These are phyloP conservation scores for Zostera marina DNA, from an alignment of 116 monocot genomes.

Conservation along the genomic window DNA sequence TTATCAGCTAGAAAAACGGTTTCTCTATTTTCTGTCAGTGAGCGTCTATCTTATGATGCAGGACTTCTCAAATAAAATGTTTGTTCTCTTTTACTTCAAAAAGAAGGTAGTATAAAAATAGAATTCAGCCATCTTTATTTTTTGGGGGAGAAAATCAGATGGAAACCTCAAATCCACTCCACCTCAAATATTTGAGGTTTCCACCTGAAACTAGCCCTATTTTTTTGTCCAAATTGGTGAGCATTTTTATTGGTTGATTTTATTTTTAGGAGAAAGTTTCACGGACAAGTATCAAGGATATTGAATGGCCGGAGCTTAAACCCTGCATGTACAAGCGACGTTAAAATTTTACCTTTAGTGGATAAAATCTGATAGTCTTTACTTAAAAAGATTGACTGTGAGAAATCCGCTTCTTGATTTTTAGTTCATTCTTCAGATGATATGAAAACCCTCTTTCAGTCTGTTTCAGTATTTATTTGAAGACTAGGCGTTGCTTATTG, in stretches of 20 bases:
- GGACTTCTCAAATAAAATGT: slow-evolving; percentile 93
- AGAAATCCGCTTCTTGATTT: not conserved
- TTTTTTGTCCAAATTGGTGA: not conserved
- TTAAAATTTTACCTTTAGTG: slow-evolving; percentile 3
- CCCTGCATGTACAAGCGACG: slow-evolving; percentile 92
- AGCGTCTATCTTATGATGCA: slow-evolving; percentile 14
- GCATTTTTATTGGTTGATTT: not conserved
- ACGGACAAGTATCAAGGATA: slow-evolving; percentile 12
- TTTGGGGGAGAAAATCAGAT: too few relatives aligned
- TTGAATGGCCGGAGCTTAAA: slow-evolving; percentile 85
- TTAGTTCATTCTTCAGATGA: not conserved
- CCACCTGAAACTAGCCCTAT: not conserved
- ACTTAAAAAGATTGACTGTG: not conserved
- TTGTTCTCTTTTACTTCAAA: slow-evolving; percentile 74
- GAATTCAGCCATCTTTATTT: not conserved
- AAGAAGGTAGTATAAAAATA: slow-evolving; percentile 32
- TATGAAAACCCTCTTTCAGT: not conserved
- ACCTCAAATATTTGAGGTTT: too few relatives aligned
- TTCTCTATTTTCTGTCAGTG: not conserved
- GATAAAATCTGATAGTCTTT: not conserved
- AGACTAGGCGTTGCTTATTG: not conserved
- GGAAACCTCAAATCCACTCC: too few relatives aligned
- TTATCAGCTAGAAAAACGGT: not conserved
- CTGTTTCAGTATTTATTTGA: not conserved
- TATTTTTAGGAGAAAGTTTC: slow-evolving; percentile 21